phyloP scores from a whole-genome alignment of 2,329 filamentous ascomycete genomes.

The Dendrostoma leiphaemia region DNA sequence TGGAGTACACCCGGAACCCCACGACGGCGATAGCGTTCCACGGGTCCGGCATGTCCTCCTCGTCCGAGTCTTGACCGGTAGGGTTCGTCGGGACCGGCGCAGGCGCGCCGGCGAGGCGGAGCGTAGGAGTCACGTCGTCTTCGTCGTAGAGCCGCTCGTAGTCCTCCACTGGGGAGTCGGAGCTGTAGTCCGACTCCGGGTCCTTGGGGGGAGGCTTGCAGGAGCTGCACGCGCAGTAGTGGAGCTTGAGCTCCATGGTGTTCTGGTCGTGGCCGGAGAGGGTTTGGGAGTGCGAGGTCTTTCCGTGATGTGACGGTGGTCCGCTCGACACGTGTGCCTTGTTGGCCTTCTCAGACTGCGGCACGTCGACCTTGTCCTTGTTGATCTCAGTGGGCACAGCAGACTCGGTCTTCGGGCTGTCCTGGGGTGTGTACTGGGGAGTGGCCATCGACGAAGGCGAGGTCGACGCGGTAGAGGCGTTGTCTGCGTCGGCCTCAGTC shows the following conservation, averaged over 20 bases:
- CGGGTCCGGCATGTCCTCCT: slow-evolving; percentile 52
- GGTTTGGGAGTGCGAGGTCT: neutral
- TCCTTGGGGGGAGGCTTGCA: slow-evolving; percentile 11
- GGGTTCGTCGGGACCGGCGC: slow-evolving; percentile 27
- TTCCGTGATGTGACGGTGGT: slow-evolving; percentile 19
- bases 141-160: slow-evolving; percentile 59
- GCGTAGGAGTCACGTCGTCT: slow-evolving; percentile 56
- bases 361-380: slow-evolving; percentile 34
- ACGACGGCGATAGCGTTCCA: slow-evolving; percentile 65
- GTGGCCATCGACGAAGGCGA: slow-evolving; percentile 23
- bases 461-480: slow-evolving; percentile 20
- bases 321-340: slow-evolving; percentile 23
- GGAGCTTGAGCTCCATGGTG: slow-evolving; percentile 11
- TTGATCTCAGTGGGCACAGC: slow-evolving; percentile 20
- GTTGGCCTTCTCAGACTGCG: slow-evolving; percentile 18
- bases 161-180: slow-evolving; percentile 58
- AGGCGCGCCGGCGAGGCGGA: slow-evolving; percentile 37
- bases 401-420: slow-evolving; percentile 28
- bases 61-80: slow-evolving; percentile 49
- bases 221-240: slow-evolving; percentile 3
- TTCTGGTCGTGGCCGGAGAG: neutral
- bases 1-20: slow-evolving; percentile 59
- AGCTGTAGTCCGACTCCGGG: slow-evolving; percentile 52
- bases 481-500: slow-evolving; percentile 13
- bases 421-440: slow-evolving; percentile 25